Base-by-base conservation (phyloP, 768 basidiomycete species). In the Tricholoma furcatifolium region DNA sequence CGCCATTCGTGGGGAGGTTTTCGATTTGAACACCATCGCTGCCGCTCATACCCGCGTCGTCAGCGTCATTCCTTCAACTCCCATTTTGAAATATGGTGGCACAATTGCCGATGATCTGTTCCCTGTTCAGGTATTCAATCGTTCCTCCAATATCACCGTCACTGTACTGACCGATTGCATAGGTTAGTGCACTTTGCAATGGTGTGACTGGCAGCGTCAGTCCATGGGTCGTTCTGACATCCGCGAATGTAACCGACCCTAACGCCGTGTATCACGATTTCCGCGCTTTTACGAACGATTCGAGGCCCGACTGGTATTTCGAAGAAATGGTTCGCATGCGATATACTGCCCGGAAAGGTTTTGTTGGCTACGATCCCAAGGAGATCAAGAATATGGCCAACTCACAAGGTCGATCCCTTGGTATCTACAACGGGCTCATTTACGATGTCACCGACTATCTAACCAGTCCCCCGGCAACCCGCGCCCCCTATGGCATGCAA, bases 281-380 rank as follows among this genome's bases (percentile, higher is more conserved):
- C 82, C 89, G 96, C 15, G 87, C 86, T 0, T 85, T 77, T 65
- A 88, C 86, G 32, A 88, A 85, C 54, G 96, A 98, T 63, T 87
- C 88, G 0, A 83, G 97, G 8, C 96, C 97, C 0, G 97, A 99
- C 65, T 99, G 97, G 97, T 99, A 98, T 69, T 94, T 90, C 59
- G 89, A 98, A 72, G 78, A 76, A 54, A 98, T 99, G 97, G 89
- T 91, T 2, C 68, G 81, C 65, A 87, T 99, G 88, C 89, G 97
- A 6, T 97, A 88, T 76, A 87, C 83, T 48, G 84, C 83, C 60
- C 89, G 96, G 35, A 81, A 85, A 36, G 97, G 97, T 0, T 98
- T 95, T 66, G 64, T 96, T 46, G 96, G 94, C 0, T 88, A 82
- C 64, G 90, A 90, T 0, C 83, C 86, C 14, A 81, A 81, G 62